A percentile compares a stretch with the other conserved stretches of the same genome.
Evolutionary conservation across 2,329 filamentous ascomycete species (phyloP).

Genomic region (Alternaria solani): DNA sequence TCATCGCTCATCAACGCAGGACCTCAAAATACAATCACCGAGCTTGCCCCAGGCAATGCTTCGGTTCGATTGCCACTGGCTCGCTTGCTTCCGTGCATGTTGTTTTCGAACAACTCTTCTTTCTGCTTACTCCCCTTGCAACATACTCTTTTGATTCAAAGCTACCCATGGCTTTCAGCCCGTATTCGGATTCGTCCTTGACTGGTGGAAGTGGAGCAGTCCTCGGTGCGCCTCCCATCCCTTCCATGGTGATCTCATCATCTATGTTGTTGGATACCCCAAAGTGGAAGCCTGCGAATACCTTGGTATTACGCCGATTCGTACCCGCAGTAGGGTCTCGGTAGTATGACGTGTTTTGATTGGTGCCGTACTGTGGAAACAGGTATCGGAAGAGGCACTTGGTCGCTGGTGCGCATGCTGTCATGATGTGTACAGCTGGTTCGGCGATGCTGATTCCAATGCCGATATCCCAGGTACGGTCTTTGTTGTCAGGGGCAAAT

Average conservation of each 20-base stretch:
- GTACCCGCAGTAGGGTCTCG: conserved; percentile 14
- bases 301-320: conserved; percentile 10
- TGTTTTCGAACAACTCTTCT: conserved; percentile 18
- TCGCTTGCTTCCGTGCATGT: conserved; percentile 21
- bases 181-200: conserved; percentile 10
- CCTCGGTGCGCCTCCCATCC: conserved; percentile 15
- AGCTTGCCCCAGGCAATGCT: conserved; percentile 27
- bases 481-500: conserved; percentile 43
- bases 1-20: conserved; percentile 15
- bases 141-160: conserved; percentile 18
- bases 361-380: conserved; percentile 43
- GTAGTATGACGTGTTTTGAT: conserved; percentile 23
- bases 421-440: conserved; percentile 59
- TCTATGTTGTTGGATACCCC: conserved; percentile 12
- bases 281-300: conserved; percentile 22
- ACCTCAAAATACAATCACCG: conserved; percentile 5
- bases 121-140: conserved; percentile 3
- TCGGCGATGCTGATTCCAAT: conserved; percentile 51
- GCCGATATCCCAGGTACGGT: conserved; percentile 48
- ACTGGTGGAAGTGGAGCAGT: conserved; percentile 7
- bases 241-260: conserved; percentile 17
- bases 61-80: conserved; percentile 22
- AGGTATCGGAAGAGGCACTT: conserved; percentile 55
- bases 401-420: conserved; percentile 63
- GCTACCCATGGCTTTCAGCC: conserved; percentile 10